Base-by-base conservation (phyloP, 352 stramenopile species). In the Phytophthora kernoviae region DNA sequence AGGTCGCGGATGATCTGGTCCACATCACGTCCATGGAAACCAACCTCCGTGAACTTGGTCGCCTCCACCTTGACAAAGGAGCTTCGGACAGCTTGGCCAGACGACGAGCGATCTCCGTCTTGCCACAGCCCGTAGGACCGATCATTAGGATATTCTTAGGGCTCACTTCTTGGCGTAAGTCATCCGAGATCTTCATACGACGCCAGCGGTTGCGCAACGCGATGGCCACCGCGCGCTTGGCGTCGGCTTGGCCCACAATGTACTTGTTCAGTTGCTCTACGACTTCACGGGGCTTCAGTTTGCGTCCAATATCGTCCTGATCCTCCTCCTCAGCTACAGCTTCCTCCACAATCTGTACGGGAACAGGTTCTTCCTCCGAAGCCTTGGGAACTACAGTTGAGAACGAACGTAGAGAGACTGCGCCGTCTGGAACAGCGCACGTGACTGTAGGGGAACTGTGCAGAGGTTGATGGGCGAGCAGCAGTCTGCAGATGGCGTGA, bases 131-230 rank as follows among this genome's bases (percentile, higher is more conserved):
- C 5, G 97, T 99, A 4, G 97, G 97, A 5, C 98, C 98, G 58
- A 99, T 99, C 96, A 99, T 99, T 30, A 99, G 70, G 27, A 99
- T 99, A 77, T 99, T 99, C 72, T 99, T 98, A n/a, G 98, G 98
- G 11, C 97, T 98, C 50, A 98, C 87, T 54, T 98, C 90, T 2
- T 81, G 65, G 7, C 84, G 87, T 52, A 97, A 68, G 12, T 98
- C 93, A 26, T 98, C 89, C 18, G 88, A 77, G 34, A 99, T 89
- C 65, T 98, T 98, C 55, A 96, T 87, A 11, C 98, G 91, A 46
- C 98, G 90, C 97, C 97, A 99, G 54, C 98, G 88, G 75, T 99
- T 99, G 68, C 97, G 88, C 75, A 99, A 81, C 40, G 98, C 97
- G 62, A 99, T 99, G 10, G 98, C 97, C 2, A 99, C 96, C 1